phyloP scores from a whole-genome alignment of 2,329 filamentous ascomycete species.

The Nemania sp. region DNA sequence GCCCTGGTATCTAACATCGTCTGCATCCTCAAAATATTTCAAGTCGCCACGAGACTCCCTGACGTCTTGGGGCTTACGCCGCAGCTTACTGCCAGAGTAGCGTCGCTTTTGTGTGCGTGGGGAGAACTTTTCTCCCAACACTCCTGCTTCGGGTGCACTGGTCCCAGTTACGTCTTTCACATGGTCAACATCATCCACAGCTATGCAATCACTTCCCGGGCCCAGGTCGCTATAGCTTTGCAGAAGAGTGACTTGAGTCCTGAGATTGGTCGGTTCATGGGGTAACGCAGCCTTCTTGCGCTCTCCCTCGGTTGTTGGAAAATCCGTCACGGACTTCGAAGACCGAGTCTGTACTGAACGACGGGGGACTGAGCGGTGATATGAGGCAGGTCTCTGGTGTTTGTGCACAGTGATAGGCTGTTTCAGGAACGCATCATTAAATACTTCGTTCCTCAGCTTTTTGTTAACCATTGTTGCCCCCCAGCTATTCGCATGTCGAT shows the following conservation, averaged over 20 bases:
- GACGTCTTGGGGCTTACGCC: constrained; percentile 74
- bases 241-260: constrained; percentile 29
- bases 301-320: constrained; percentile 23
- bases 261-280: constrained; percentile 33
- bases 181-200: constrained; percentile 44
- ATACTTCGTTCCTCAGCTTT: constrained; percentile 83
- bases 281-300: constrained; percentile 7
- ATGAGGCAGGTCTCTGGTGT: constrained; percentile 65
- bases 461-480: constrained; percentile 91
- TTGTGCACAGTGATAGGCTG: constrained; percentile 81
- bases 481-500: constrained; percentile 71
- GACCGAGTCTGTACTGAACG: constrained; percentile 52
- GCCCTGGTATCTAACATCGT: constrained; percentile 78
- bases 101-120: constrained; percentile 65
- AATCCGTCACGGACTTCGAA: constrained; percentile 47
- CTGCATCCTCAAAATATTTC: constrained; percentile 90
- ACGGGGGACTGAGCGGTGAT: constrained; percentile 67
- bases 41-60: constrained; percentile 72
- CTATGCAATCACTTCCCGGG: constrained; percentile 34
- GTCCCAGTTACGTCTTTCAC: constrained; percentile 64
- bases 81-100: constrained; percentile 85
- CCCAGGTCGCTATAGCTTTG: constrained; percentile 45
- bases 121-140: constrained; percentile 49
- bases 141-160: constrained; percentile 67
- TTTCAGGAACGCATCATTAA: constrained; percentile 88